Conservation (phyloP, 306 rosid species). For the Pachyrhizus erosus region DNA sequence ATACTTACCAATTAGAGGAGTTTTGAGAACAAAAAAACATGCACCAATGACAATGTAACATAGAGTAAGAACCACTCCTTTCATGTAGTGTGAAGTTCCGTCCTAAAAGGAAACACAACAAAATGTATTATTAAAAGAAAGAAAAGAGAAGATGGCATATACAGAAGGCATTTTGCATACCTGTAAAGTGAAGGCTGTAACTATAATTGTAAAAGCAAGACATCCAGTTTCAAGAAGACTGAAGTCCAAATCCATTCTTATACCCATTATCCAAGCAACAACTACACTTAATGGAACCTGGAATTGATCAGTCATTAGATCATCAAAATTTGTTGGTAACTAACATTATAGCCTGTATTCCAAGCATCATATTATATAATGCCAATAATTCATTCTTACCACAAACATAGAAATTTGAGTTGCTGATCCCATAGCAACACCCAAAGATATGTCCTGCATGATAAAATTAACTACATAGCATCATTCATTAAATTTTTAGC, state of each 20-base stretch:
- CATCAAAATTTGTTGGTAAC: not conserved
- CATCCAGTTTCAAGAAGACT: constrained; percentile 84
- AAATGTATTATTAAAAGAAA: not conserved
- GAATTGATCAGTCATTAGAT: constrained; percentile 10
- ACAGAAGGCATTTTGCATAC: constrained; percentile 36
- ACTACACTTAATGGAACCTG: constrained; percentile 91
- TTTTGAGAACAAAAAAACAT: constrained; percentile 76
- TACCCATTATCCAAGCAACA: constrained; percentile 90
- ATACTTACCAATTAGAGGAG: constrained; percentile 56
- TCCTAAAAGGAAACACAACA: constrained; percentile 54
- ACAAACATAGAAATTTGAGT: constrained; percentile 93
- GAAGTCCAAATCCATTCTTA: constrained; percentile 80
- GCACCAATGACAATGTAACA: constrained; percentile 82
- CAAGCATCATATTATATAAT: not conserved
- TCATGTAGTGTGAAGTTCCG: constrained; percentile 93
- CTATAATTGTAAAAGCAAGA: constrained; percentile 74
- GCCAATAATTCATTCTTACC: constrained; percentile 54
- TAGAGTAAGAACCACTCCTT: constrained; percentile 78
- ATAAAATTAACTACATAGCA: not conserved
- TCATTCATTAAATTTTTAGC: not conserved
- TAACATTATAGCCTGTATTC: not conserved
- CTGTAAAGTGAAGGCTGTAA: constrained; percentile 86
- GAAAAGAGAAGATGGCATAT: not conserved
- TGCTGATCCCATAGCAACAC: constrained; percentile 97
- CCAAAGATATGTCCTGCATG: constrained; percentile 78